A percentile compares a stretch with the other conserved stretches of the same genome.
phyloP scores from a whole-genome alignment of 345 rosid genomes.

The Adansonia digitata region DNA sequence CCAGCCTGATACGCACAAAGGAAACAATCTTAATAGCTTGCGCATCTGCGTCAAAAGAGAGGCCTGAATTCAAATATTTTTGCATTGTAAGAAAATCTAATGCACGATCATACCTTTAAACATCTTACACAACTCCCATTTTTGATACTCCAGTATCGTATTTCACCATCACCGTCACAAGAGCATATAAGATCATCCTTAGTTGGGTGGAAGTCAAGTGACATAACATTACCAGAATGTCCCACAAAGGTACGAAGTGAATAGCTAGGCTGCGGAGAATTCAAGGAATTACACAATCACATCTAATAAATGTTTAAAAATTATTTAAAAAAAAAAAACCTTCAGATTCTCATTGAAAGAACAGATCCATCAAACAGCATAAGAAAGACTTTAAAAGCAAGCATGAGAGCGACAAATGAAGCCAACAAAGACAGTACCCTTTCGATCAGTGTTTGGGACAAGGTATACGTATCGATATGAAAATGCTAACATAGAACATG shows the following conservation, averaged over 20 bases:
- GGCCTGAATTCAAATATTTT: not conserved
- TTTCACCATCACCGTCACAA: constrained; percentile 83
- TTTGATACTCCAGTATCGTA: constrained; percentile 86
- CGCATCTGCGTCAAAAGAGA: not conserved
- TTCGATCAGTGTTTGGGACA: not conserved
- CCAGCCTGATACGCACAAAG: constrained; percentile 56
- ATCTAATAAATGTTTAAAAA: not conserved
- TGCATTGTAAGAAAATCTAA: not conserved
- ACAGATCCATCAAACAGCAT: not conserved
- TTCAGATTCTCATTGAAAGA: too few species aligned
- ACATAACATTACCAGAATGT: constrained; percentile 64
- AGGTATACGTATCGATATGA: not conserved
- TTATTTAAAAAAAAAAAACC: not conserved
- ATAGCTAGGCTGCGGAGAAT: constrained; percentile 66
- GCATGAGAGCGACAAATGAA: not conserved
- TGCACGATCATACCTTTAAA: constrained; percentile 59
- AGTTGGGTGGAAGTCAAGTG: constrained; percentile 91
- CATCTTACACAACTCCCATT: constrained; percentile 70
- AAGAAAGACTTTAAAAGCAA: not conserved
- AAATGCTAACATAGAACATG: not conserved
- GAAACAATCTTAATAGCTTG: not conserved
- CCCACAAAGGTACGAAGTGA: constrained; percentile 82
- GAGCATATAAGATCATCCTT: constrained; percentile 92
- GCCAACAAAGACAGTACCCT: not conserved
- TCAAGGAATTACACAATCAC: not conserved